Evolutionary conservation across 2,329 filamentous ascomycete species (phyloP).

Genomic region (Fusarium scirpi): DNA sequence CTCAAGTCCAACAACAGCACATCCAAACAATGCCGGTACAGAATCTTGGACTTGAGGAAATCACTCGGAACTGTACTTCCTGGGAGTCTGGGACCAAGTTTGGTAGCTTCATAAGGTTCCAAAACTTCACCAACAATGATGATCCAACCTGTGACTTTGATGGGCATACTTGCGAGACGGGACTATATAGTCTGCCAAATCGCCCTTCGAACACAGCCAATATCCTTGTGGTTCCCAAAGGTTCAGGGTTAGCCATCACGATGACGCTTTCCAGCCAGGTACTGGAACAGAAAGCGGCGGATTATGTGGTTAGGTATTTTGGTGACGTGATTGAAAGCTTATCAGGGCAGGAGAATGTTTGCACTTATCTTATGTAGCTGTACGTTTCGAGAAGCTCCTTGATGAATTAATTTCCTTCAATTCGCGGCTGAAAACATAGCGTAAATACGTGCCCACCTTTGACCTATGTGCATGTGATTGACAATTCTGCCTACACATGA

Average conservation of each 20-base stretch:
- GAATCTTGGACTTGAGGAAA: not conserved
- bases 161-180: not conserved
- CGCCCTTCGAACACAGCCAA: not conserved
- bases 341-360: not conserved
- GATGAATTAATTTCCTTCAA: too few species aligned
- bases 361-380: not conserved
- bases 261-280: constrained; percentile 2
- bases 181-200: constrained; percentile 6
- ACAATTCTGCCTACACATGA: too few species aligned
- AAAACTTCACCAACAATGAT: constrained; percentile 10
- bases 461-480: too few species aligned
- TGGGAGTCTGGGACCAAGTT: not conserved
- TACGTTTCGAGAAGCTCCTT: not conserved
- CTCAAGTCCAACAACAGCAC: not conserved
- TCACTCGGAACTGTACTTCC: not conserved
- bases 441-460: too few species aligned
- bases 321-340: not conserved
- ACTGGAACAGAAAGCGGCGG: not conserved
- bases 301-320: constrained; percentile 1
- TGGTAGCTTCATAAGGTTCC: constrained; percentile 8
- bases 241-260: not conserved
- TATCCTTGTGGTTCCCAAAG: constrained; percentile 8
- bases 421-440: too few species aligned
- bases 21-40: constrained; percentile 5
- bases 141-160: constrained; percentile 6